Percentiles rank a stretch among this genome's conserved stretches.
Evolutionary conservation across 164 flowering plant genomes (phyloP).

Genomic region (Sedum album): DNA sequence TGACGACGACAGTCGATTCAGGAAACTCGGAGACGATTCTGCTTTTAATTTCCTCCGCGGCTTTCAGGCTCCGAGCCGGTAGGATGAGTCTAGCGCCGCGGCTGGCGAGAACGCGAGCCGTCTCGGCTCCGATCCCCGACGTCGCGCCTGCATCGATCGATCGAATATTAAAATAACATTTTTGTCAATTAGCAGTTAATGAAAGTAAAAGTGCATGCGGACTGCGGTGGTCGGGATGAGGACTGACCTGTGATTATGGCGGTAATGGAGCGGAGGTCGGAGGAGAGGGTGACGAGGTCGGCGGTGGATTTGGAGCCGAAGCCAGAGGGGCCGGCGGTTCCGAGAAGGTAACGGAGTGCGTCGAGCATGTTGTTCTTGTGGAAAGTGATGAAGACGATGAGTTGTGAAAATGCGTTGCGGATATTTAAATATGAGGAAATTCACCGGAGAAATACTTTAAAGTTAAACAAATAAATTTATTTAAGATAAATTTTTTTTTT

Average conservation of each 20-base stretch:
- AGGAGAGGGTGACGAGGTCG: not conserved
- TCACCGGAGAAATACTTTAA: not conserved
- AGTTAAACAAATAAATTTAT: no score
- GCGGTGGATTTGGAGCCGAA: slow-evolving; percentile 90
- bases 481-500: no score
- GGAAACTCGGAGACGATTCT: slow-evolving; percentile 66
- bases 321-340: slow-evolving; percentile 64
- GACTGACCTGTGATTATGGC: slow-evolving; percentile 84
- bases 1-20: slow-evolving; percentile 47
- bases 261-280: slow-evolving; percentile 51
- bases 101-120: slow-evolving; percentile 84
- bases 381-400: not conserved
- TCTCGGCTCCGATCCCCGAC: slow-evolving; percentile 96
- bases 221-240: not conserved
- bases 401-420: not conserved
- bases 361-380: slow-evolving; percentile 41
- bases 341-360: slow-evolving; percentile 61
- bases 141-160: slow-evolving; percentile 61
- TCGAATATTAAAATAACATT: not conserved
- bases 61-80: slow-evolving; percentile 71
- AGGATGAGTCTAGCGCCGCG: slow-evolving; percentile 71
- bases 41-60: slow-evolving; percentile 71
- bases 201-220: not conserved
- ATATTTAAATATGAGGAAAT: not conserved
- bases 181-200: no score